phyloP scores from a whole-genome alignment of 441 rosid genomes.

The Pelargonium myrrhifolium region DNA sequence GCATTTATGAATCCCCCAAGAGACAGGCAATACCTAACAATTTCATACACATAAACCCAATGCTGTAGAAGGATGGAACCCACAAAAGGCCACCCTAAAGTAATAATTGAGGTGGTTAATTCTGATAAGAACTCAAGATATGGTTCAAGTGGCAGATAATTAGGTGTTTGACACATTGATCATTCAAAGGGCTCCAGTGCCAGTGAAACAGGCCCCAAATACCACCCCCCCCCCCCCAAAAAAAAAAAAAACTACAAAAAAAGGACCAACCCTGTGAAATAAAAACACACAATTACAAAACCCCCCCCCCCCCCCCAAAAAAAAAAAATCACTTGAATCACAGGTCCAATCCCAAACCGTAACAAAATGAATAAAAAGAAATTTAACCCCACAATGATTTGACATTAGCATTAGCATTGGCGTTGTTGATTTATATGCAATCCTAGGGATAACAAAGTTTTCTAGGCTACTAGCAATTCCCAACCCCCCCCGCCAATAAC shows the following conservation, averaged over 20 bases:
- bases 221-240: too few relatives aligned
- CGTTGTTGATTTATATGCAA: not conserved
- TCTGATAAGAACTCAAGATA: not conserved
- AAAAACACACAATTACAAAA: too few relatives aligned
- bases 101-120: not conserved
- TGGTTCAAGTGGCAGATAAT: not conserved
- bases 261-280: too few relatives aligned
- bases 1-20: not conserved
- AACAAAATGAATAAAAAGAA: not conserved
- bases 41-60: not conserved
- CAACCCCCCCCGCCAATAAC: not conserved
- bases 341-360: slow-evolving; percentile 8
- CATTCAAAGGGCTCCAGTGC: not conserved
- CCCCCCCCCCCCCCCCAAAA: too few relatives aligned
- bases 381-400: not conserved
- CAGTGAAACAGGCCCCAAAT: not conserved
- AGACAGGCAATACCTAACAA: not conserved
- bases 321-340: not conserved
- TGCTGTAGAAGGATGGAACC: not conserved
- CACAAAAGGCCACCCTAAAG: not conserved
- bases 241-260: too few relatives aligned
- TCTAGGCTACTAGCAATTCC: not conserved
- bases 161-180: too few relatives aligned
- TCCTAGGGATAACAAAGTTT: not conserved
- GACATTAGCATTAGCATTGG: not conserved